Evolutionary conservation across 2,329 filamentous ascomycete species (phyloP).

Genomic region (Ascocoryne sarcoides): DNA sequence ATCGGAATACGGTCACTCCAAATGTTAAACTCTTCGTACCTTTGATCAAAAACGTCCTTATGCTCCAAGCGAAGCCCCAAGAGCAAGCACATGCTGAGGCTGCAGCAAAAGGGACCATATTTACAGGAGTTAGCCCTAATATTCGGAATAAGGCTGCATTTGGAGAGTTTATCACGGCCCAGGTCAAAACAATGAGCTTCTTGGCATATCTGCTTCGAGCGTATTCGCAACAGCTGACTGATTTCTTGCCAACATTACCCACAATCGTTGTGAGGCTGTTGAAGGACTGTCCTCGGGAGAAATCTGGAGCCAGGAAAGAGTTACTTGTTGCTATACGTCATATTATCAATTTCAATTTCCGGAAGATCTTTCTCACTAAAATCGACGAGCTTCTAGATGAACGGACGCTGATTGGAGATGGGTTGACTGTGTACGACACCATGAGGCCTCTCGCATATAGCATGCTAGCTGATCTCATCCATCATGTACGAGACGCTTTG

Average conservation of each 20-base stretch:
- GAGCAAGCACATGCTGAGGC: slow-evolving; percentile 86
- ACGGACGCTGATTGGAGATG: slow-evolving; percentile 88
- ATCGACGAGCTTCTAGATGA: slow-evolving; percentile 95
- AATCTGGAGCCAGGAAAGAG: slow-evolving; percentile 89
- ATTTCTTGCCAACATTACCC: slow-evolving; percentile 79
- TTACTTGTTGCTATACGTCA: slow-evolving; percentile 92
- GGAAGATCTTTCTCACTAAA: slow-evolving; percentile 87
- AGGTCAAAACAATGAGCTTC: slow-evolving; percentile 99
- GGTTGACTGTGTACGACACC: slow-evolving; percentile 91
- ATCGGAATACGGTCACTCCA: slow-evolving; percentile 65
- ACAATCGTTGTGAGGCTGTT: slow-evolving; percentile 84
- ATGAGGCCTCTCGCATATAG: slow-evolving; percentile 94
- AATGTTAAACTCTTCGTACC: slow-evolving; percentile 93
- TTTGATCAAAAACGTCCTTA: slow-evolving; percentile 81
- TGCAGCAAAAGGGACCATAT: slow-evolving; percentile 67
- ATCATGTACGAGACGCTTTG: slow-evolving; percentile 88
- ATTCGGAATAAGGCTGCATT: slow-evolving; percentile 93
- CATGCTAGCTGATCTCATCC: slow-evolving; percentile 96
- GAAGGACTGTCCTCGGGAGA: slow-evolving; percentile 90
- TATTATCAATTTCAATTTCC: slow-evolving; percentile 98
- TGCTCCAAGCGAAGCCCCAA: slow-evolving; percentile 86
- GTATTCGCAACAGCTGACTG: slow-evolving; percentile 76
- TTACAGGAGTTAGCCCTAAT: slow-evolving; percentile 84
- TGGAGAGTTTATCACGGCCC: slow-evolving; percentile 93
- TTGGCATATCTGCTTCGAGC: slow-evolving; percentile 85